Evolutionary conservation across 176 grass and related monocot genomes (phyloP).

Genomic region (Alopecurus myosuroides): DNA sequence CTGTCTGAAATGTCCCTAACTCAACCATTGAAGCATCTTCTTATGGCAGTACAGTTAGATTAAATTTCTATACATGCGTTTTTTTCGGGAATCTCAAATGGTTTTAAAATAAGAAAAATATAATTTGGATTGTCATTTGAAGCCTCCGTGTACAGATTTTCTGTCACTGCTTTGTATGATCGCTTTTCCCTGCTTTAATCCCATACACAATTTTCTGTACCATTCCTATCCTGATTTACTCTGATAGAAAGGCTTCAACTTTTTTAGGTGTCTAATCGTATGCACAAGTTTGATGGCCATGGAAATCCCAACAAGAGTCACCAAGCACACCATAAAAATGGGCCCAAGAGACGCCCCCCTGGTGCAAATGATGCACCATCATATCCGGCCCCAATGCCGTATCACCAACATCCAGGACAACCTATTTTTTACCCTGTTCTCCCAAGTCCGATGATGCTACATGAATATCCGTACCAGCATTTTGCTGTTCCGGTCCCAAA

Average conservation of each 20-base stretch:
- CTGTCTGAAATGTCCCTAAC: constrained; percentile 4
- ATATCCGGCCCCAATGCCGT: constrained; percentile 44
- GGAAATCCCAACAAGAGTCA: constrained; percentile 47
- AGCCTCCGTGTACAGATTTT: neutral
- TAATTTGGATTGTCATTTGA: neutral
- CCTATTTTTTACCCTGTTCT: constrained; percentile 63
- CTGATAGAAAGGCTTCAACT: neutral
- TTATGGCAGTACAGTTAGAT: neutral
- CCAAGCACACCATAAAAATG: constrained; percentile 62
- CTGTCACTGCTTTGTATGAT: neutral
- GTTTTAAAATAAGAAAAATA: neutral
- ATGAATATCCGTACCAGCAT: constrained; percentile 61
- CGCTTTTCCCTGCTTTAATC: neutral
- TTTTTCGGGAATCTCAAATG: neutral
- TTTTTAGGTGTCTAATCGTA: constrained; percentile 38
- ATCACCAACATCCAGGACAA: constrained; percentile 63
- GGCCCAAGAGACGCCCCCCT: constrained; percentile 39
- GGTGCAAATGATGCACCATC: constrained; percentile 52
- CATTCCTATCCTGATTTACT: constrained; percentile 3
- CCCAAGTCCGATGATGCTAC: constrained; percentile 43
- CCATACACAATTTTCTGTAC: neutral
- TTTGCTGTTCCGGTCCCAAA: constrained; percentile 36
- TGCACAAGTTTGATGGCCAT: constrained; percentile 60
- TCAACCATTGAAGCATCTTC: neutral
- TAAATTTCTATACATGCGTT: neutral